Base-by-base conservation (phyloP, 805 yeast genomes). In the Sungouiella blattae region DNA sequence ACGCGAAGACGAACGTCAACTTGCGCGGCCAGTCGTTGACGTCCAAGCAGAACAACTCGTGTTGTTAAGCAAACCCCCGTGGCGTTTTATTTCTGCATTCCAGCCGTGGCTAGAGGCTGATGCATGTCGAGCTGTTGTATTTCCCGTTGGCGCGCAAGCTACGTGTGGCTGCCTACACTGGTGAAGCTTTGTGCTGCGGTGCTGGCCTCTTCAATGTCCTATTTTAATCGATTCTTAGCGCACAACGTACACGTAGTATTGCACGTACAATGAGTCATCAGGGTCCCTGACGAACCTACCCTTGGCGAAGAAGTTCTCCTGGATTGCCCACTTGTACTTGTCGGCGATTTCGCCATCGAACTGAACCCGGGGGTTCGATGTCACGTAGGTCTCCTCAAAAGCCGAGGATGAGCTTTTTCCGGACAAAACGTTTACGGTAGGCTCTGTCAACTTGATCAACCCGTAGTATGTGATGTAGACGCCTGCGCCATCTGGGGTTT, bases 1-100 rank as follows among this genome's bases (percentile, higher is more conserved):
- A 53, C 49, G 75, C 71, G 46, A 82, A 80, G 61, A 75, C 80
- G 30, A 73, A 76, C 52, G 87, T 85, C 44, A 83, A 83, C 61
- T 69, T 84, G 59, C 74, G 78, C 55, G 91, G 91, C 44, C 85
- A 83, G 50, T 64, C 71, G 6, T 67, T 67, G 55, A 66, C 71
- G 38, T 53, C 59, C 30, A 62, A 62, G 46, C 67, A 57, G 50
- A 46, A 59, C 36, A 60, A 56, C 50, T 53, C 62, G 13, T 67
- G 73, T 52, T 67, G 73, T 53, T 67, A 52, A 50, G 36, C 12
- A 6, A 11, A 18, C 24, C n/a, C n/a, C n/a, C n/a, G n/a, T n/a
- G n/a, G n/a, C n/a, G n/a, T n/a, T n/a, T n/a, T n/a, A n/a, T n/a
- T n/a, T n/a, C n/a, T n/a, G n/a, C n/a, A n/a, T n/a, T n/a, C n/a